Percentiles rank a stretch among this genome's conserved stretches.
Conservation (phyloP, 495 filamentous ascomycete genomes). For the Parachaetomium inaequale region DNA sequence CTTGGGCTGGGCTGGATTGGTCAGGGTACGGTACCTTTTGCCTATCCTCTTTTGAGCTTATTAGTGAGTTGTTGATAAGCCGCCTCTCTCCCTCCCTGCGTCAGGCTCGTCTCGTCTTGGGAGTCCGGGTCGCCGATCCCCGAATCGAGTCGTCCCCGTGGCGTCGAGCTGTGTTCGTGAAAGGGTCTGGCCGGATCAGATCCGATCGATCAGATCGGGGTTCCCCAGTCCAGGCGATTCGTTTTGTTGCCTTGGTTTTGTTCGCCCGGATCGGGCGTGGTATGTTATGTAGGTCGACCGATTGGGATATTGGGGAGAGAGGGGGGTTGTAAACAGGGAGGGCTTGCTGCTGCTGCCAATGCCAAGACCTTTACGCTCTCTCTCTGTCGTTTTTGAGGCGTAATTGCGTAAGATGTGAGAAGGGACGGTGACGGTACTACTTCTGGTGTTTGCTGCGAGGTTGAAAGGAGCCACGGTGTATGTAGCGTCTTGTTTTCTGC, state of each 20-base stretch:
- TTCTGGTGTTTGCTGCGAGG: too few species aligned
- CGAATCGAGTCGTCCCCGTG: not conserved
- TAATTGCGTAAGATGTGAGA: too few species aligned
- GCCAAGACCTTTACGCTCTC: too few species aligned
- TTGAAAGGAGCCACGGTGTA: too few species aligned
- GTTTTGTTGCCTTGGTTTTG: not conserved
- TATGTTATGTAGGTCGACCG: slow-evolving; percentile 7
- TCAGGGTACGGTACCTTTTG: not conserved
- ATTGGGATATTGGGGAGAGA: not conserved
- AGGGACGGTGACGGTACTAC: too few species aligned
- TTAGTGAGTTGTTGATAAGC: not conserved
- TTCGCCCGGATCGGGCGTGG: not conserved
- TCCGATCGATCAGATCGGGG: not conserved
- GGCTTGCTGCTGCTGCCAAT: too few species aligned
- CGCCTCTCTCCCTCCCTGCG: not conserved
- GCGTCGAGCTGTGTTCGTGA: too few species aligned
- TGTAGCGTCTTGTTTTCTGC: too few species aligned
- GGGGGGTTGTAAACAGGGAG: too few species aligned
- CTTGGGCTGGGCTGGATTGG: not conserved
- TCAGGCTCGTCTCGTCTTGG: not conserved
- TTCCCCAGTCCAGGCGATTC: not conserved
- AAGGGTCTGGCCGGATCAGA: too few species aligned
- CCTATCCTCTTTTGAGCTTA: not conserved
- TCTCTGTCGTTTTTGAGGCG: too few species aligned
- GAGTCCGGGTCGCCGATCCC: not conserved